Percentiles rank a stretch among this genome's conserved stretches.
phyloP scores from a whole-genome alignment of 768 basidiomycete genomes.

The Suillus tomentosus region DNA sequence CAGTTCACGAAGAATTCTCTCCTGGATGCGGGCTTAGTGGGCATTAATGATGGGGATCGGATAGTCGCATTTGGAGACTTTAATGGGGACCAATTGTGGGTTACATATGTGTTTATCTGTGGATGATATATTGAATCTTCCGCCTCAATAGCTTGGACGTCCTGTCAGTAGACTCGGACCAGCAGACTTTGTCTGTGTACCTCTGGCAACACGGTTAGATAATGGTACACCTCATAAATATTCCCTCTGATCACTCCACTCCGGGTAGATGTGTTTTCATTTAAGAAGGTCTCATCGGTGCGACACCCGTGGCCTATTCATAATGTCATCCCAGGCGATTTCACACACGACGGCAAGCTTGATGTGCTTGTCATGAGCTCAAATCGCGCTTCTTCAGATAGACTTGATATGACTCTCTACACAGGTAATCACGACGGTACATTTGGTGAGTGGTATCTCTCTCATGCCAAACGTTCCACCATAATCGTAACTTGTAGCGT shows the following conservation, averaged over 20 bases:
- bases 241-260: slow-evolving; percentile 12
- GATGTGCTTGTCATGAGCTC: slow-evolving; percentile 89
- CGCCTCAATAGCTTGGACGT: slow-evolving; percentile 66
- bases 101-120: slow-evolving; percentile 12
- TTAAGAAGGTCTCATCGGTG: slow-evolving; percentile 51
- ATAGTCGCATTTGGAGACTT: slow-evolving; percentile 94
- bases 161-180: slow-evolving; percentile 72
- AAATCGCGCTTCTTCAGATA: slow-evolving; percentile 41
- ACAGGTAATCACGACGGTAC: slow-evolving; percentile 60
- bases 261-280: slow-evolving; percentile 58
- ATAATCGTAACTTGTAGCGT: slow-evolving; percentile 12
- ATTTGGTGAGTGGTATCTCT: slow-evolving; percentile 53
- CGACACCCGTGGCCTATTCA: slow-evolving; percentile 58
- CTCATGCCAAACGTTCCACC: not conserved
- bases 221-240: not conserved
- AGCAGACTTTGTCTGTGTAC: slow-evolving; percentile 73
- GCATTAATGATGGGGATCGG: slow-evolving; percentile 68
- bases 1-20: slow-evolving; percentile 82
- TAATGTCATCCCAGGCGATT: slow-evolving; percentile 93
- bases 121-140: slow-evolving; percentile 4
- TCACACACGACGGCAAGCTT: slow-evolving; percentile 87
- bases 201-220: slow-evolving; percentile 79
- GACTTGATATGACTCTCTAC: slow-evolving; percentile 72
- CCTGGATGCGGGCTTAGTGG: slow-evolving; percentile 77
- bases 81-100: slow-evolving; percentile 94